A percentile compares a stretch with the other conserved stretches of the same genome.
phyloP scores from a whole-genome alignment of 1,139 yeast genomes.

The Suzukiozyma palmioleophila region DNA sequence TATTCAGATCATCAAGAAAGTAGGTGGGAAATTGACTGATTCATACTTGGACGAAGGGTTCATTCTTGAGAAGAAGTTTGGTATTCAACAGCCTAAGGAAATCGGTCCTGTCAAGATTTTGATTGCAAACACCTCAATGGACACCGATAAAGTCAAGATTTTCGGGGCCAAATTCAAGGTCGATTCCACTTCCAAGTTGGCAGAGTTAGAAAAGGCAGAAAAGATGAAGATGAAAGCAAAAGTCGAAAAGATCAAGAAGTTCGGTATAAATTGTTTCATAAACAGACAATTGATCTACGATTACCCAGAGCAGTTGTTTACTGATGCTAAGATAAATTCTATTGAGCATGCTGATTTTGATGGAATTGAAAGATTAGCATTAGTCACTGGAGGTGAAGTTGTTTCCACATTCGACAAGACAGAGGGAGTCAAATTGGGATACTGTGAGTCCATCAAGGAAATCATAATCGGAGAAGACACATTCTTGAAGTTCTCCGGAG shows the following conservation, averaged over 20 bases:
- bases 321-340: constrained; percentile 83
- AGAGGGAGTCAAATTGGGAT: constrained; percentile 77
- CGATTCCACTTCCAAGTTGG: constrained; percentile 90
- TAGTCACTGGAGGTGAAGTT: constrained; percentile 98
- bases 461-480: constrained; percentile 88
- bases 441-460: constrained; percentile 88
- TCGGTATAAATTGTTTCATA: constrained; percentile 84
- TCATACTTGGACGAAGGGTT: constrained; percentile 96
- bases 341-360: constrained; percentile 98
- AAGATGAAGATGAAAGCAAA: constrained; percentile 87
- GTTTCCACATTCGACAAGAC: constrained; percentile 95
- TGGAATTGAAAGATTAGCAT: constrained; percentile 93
- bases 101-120: constrained; percentile 80
- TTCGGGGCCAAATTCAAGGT: constrained; percentile 98
- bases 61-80: constrained; percentile 85
- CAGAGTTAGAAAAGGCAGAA: constrained; percentile 95
- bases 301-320: constrained; percentile 93
- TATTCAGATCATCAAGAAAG: constrained; percentile 88
- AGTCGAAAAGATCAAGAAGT: constrained; percentile 80
- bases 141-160: constrained; percentile 93
- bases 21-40: constrained; percentile 89
- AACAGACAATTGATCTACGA: constrained; percentile 96
- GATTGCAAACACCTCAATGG: constrained; percentile 95
- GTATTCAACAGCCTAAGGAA: constrained; percentile 88
- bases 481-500: constrained; percentile 86